Percentiles rank a stretch among this genome's conserved stretches.
Conservation (phyloP, 2,329 filamentous ascomycete genomes). For the Teratosphaeria destructans region DNA sequence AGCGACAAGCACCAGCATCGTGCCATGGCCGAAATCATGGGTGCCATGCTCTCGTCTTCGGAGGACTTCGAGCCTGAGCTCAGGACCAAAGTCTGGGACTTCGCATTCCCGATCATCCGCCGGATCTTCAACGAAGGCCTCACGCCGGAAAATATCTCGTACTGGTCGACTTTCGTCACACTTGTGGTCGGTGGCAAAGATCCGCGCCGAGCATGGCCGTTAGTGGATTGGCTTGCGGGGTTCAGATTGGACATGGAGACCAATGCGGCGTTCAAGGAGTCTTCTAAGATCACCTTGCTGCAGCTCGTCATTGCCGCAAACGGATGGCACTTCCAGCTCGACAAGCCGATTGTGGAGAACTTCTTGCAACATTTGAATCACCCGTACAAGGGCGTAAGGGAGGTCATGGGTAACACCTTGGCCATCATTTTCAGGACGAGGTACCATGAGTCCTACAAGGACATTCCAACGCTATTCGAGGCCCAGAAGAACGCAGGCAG, state of each 20-base stretch:
- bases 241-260: constrained; percentile 91
- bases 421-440: constrained; percentile 80
- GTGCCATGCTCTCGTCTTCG: constrained; percentile 70
- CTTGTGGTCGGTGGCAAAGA: constrained; percentile 82
- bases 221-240: constrained; percentile 69
- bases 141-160: constrained; percentile 85
- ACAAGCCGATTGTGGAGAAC: constrained; percentile 77
- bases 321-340: constrained; percentile 92
- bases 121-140: constrained; percentile 81
- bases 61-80: constrained; percentile 65
- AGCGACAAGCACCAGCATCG: constrained; percentile 97
- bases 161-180: constrained; percentile 92
- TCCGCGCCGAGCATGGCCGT: constrained; percentile 73
- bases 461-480: constrained; percentile 64
- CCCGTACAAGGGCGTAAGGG: constrained; percentile 93
- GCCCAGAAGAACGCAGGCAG: constrained; percentile 71
- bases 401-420: constrained; percentile 84
- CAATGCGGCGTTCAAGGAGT: constrained; percentile 97
- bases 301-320: constrained; percentile 79
- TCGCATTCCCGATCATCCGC: constrained; percentile 78
- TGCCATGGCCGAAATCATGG: constrained; percentile 86
- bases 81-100: constrained; percentile 72
- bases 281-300: constrained; percentile 84
- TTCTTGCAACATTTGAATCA: constrained; percentile 90
- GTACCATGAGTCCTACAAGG: constrained; percentile 87